A percentile compares a stretch with the other conserved stretches of the same genome.
These are phyloP conservation scores for Penicillium glabrum DNA, from an alignment of 2,329 filamentous ascomycete genomes.

Conservation along the genomic window DNA sequence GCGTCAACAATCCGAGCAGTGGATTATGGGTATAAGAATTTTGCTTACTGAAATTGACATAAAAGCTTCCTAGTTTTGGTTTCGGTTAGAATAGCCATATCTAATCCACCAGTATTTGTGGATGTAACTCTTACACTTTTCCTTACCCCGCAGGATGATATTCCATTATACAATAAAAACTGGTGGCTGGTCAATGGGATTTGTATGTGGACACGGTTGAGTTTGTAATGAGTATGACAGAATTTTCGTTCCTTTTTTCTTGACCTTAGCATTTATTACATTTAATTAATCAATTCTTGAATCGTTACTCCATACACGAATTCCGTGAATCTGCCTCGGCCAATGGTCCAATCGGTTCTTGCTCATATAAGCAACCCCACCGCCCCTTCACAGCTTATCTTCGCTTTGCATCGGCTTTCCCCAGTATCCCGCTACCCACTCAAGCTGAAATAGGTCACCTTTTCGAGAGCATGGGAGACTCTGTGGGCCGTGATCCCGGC, in stretches of 20 bases:
- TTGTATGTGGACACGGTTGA: background rate
- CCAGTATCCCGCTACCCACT: constrained; percentile 20
- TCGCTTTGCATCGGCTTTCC: constrained; percentile 43
- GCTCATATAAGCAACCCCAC: constrained; percentile 29
- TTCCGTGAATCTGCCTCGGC: background rate
- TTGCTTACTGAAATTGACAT: too few species aligned
- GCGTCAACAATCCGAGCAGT: too few species aligned
- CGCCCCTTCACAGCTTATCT: constrained; percentile 32
- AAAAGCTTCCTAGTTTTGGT: too few species aligned
- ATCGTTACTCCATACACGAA: background rate
- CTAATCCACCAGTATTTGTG: background rate
- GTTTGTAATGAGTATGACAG: background rate
- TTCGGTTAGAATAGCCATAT: too few species aligned
- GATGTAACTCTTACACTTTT: constrained; percentile 2
- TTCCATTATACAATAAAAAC: constrained; percentile 25
- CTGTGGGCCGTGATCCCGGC: constrained; percentile 15
- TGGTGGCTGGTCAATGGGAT: constrained; percentile 8
- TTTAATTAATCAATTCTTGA: background rate
- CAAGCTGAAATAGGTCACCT: constrained; percentile 10
- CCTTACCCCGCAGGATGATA: constrained; percentile 30
- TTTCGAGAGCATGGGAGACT: constrained; percentile 21
- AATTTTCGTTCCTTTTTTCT: background rate
- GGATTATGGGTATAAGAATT: too few species aligned
- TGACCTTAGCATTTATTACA: background rate
- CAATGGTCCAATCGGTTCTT: constrained; percentile 13